phyloP scores from a whole-genome alignment of 768 basidiomycete genomes.

The Mycena polygramma region DNA sequence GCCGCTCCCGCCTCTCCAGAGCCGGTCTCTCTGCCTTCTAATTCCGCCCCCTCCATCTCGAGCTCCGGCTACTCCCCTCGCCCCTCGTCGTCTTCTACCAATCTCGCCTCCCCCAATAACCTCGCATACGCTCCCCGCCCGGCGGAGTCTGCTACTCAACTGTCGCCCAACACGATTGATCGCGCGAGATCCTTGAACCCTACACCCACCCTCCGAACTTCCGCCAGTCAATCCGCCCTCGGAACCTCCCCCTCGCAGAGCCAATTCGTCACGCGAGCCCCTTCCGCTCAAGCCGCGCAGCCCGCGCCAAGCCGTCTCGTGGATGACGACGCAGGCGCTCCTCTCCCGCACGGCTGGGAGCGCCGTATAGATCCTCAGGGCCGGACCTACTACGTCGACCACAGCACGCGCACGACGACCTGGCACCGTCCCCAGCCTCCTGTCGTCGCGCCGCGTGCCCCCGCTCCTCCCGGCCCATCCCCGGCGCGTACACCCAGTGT shows the following conservation, averaged over 20 bases:
- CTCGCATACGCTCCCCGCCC: slow-evolving; percentile 17
- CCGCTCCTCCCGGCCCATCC: slow-evolving; percentile 34
- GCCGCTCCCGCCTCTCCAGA: slow-evolving; percentile 36
- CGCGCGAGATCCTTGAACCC: slow-evolving; percentile 33
- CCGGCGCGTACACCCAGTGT: slow-evolving; percentile 42
- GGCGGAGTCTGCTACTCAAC: slow-evolving; percentile 13
- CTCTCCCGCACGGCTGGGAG: slow-evolving; percentile 87
- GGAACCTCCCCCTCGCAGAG: slow-evolving; percentile 44
- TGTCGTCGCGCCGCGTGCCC: slow-evolving; percentile 41
- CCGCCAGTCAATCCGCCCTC: slow-evolving; percentile 44
- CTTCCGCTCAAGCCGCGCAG: slow-evolving; percentile 34
- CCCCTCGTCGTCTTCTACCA: slow-evolving; percentile 24
- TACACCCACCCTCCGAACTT: slow-evolving; percentile 41
- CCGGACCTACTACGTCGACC: slow-evolving; percentile 89
- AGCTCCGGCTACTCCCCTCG: slow-evolving; percentile 36
- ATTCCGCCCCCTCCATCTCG: slow-evolving; percentile 26
- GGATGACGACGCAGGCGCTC: slow-evolving; percentile 71
- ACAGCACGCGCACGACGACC: slow-evolving; percentile 83
- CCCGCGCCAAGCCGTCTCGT: slow-evolving; percentile 45
- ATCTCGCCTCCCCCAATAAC: slow-evolving; percentile 15
- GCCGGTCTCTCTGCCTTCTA: slow-evolving; percentile 39
- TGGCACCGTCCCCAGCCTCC: slow-evolving; percentile 73
- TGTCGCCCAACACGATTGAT: slow-evolving; percentile 32
- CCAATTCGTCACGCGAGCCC: slow-evolving; percentile 31
- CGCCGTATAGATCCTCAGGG: slow-evolving; percentile 80